Evolutionary conservation across 495 filamentous ascomycete species (phyloP).

Genomic region (Xylaria intraflava): DNA sequence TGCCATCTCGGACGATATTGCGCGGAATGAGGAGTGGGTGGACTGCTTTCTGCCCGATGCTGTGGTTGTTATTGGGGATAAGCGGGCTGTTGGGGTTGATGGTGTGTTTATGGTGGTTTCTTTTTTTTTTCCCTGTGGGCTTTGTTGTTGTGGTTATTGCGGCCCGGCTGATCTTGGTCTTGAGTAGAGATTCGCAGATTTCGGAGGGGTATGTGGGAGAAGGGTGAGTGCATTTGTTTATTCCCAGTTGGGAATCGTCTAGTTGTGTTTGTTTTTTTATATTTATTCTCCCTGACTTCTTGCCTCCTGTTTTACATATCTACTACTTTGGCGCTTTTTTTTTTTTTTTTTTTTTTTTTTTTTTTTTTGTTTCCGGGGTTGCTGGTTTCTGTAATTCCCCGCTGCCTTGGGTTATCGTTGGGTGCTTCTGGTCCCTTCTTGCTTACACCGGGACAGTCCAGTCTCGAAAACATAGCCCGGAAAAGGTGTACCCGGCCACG

Average conservation of each 20-base stretch:
- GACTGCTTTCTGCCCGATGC: slow-evolving; percentile 29
- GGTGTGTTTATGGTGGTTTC: slow-evolving; percentile 27
- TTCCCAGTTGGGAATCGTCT: too few relatives aligned
- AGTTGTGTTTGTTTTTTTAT: background rate
- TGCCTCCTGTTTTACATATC: too few relatives aligned
- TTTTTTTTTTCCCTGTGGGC: background rate
- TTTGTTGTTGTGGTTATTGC: background rate
- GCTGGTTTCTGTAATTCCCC: slow-evolving; percentile 7
- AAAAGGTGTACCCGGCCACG: slow-evolving; percentile 29
- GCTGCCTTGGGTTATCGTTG: too few relatives aligned
- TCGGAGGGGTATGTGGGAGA: slow-evolving; percentile 22
- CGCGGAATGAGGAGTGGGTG: slow-evolving; percentile 34
- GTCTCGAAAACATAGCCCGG: slow-evolving; percentile 23
- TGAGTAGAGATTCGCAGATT: slow-evolving; percentile 17
- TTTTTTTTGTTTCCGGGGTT: background rate
- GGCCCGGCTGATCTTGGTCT: background rate
- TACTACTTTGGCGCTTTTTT: background rate
- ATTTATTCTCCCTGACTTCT: too few relatives aligned
- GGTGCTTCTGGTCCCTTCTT: too few relatives aligned
- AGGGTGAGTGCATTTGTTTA: background rate
- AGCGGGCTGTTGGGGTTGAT: slow-evolving; percentile 23
- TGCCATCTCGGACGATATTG: slow-evolving; percentile 29
- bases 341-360: background rate
- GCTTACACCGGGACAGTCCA: slow-evolving; percentile 29
- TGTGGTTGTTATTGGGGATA: slow-evolving; percentile 27